Conservation (phyloP, 176 grass and related monocot species). For the Saccharum officinarum region DNA sequence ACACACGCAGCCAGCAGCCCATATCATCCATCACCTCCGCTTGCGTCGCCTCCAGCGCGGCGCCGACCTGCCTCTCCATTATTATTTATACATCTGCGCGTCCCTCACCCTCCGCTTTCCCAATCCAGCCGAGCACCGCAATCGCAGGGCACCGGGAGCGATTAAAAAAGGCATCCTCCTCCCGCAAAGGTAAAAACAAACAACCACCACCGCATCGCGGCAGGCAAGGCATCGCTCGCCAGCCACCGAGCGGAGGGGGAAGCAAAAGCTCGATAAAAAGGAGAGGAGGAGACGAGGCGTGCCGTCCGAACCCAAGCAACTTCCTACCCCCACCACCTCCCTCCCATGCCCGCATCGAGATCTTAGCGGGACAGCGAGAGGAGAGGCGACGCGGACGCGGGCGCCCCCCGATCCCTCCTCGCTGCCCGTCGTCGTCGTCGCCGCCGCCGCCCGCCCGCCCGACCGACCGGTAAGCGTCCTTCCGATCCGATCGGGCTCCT, state of each 20-base stretch:
- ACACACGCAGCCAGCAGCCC: background rate
- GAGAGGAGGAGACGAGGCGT: constrained; percentile 53
- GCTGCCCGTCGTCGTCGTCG: constrained; percentile 15
- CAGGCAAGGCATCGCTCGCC: constrained; percentile 28
- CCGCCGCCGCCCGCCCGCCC: constrained; percentile 16
- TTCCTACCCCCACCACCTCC: constrained; percentile 8
- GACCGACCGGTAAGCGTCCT: constrained; percentile 44
- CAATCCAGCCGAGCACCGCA: constrained; percentile 51
- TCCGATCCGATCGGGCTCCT: background rate
- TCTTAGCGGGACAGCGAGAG: constrained; percentile 50
- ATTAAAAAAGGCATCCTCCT: constrained; percentile 43
- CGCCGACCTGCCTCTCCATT: constrained; percentile 41
- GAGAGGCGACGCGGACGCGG: constrained; percentile 36
- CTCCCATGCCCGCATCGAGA: constrained; percentile 51
- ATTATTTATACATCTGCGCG: constrained; percentile 39
- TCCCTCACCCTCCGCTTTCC: constrained; percentile 38
- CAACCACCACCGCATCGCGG: constrained; percentile 37
- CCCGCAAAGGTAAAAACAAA: constrained; percentile 45
- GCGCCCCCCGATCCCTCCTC: constrained; percentile 36
- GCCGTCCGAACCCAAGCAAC: constrained; percentile 58
- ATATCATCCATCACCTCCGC: background rate
- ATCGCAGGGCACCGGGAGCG: constrained; percentile 37
- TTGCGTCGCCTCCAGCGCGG: constrained; percentile 47
- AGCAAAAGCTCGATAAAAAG: constrained; percentile 64
- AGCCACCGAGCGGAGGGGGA: constrained; percentile 37